A percentile compares a stretch with the other conserved stretches of the same genome.
Evolutionary conservation across 495 filamentous ascomycete species (phyloP).

Genomic region (Xylaria intraflava): DNA sequence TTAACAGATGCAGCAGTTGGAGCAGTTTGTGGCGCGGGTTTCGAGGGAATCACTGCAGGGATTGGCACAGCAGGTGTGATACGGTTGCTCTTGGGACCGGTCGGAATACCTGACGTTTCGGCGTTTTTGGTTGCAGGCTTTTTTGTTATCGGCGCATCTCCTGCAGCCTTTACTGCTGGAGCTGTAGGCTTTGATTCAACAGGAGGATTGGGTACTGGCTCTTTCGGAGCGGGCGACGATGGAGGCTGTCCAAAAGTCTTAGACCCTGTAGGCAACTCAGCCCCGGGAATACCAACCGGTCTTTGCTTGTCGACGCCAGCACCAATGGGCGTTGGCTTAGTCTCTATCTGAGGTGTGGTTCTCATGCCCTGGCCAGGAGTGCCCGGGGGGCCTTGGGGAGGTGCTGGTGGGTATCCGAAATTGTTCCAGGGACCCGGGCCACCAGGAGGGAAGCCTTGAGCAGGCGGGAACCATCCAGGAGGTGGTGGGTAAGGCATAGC

Average conservation of each 20-base stretch:
- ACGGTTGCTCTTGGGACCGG: constrained; percentile 54
- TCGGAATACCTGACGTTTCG: constrained; percentile 45
- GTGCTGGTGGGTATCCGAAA: constrained; percentile 42
- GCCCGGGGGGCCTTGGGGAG: constrained; percentile 30
- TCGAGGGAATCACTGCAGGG: constrained; percentile 58
- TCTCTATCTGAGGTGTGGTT: constrained; percentile 29
- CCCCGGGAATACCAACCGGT: constrained; percentile 28
- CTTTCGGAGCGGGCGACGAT: constrained; percentile 21
- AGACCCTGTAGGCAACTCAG: constrained; percentile 32
- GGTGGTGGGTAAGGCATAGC: constrained; percentile 50
- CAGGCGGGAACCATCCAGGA: constrained; percentile 74
- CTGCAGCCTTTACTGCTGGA: constrained; percentile 47
- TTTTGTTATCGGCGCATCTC: constrained; percentile 32
- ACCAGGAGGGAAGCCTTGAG: constrained; percentile 69
- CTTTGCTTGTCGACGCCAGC: constrained; percentile 45
- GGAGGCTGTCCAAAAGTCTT: constrained; percentile 34
- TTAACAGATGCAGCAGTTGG: constrained; percentile 28
- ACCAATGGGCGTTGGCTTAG: constrained; percentile 50
- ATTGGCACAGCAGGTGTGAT: constrained; percentile 54
- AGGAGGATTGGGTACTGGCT: constrained; percentile 42
- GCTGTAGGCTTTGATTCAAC: constrained; percentile 62
- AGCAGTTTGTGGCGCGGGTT: constrained; percentile 25
- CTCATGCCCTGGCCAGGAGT: constrained; percentile 33
- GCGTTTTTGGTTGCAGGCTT: constrained; percentile 28
- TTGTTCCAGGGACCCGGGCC: constrained; percentile 53